A percentile compares a stretch with the other conserved stretches of the same genome.
phyloP scores from a whole-genome alignment of 1,284 basidiomycete species.

The Puccinia coronata region DNA sequence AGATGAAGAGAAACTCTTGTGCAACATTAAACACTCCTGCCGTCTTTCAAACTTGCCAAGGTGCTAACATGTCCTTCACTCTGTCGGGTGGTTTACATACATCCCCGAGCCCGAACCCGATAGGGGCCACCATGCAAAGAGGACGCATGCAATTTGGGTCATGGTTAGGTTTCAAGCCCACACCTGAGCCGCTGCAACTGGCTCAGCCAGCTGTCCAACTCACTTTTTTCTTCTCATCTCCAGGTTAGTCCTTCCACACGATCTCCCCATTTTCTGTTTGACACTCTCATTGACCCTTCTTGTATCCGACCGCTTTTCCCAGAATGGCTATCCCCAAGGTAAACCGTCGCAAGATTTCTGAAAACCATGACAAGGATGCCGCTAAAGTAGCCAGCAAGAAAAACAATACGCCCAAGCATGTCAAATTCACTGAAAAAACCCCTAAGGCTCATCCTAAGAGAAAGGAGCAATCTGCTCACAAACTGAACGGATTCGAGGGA shows the following conservation, averaged over 20 bases:
- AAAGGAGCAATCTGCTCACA: neutral
- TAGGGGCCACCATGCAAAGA: too few relatives aligned
- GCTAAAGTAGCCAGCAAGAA: neutral
- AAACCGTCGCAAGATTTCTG: neutral
- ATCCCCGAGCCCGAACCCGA: too few relatives aligned
- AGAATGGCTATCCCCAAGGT: neutral
- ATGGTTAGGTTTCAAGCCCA: neutral
- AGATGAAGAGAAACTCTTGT: too few relatives aligned
- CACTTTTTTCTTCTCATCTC: neutral
- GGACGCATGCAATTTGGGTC: neutral
- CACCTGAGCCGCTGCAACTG: neutral
- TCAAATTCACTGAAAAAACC: neutral
- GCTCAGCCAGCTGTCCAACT: neutral
- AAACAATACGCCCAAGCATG: neutral
- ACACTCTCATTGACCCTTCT: neutral
- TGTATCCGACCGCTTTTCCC: neutral
- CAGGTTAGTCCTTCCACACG: neutral
- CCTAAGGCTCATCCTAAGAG: neutral
- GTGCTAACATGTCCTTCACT: too few relatives aligned
- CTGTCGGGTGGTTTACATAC: too few relatives aligned
- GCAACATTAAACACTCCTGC: too few relatives aligned
- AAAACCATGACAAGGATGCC: neutral
- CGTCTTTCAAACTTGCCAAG: too few relatives aligned
- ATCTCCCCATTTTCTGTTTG: neutral
- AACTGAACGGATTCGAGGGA: constrained; percentile 52